phyloP scores from a whole-genome alignment of 345 rosid species.

The Eucalyptus sp. region DNA sequence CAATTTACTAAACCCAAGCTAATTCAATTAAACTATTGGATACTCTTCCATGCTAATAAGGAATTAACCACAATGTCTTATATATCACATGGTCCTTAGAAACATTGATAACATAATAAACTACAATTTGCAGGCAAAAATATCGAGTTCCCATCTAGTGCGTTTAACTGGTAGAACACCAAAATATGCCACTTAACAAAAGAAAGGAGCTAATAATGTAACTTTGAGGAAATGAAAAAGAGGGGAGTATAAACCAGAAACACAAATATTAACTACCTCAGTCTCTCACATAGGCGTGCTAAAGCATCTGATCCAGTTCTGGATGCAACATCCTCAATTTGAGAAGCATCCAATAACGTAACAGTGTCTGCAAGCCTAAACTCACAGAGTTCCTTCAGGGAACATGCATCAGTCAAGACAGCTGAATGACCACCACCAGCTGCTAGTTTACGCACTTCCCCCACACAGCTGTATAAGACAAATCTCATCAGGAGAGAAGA shows the following conservation, averaged over 20 bases:
- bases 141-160: neutral
- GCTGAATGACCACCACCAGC: constrained; percentile 99
- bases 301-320: constrained; percentile 82
- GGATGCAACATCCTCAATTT: constrained; percentile 72
- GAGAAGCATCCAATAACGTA: constrained; percentile 57
- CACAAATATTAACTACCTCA: constrained; percentile 32
- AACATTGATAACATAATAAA: neutral
- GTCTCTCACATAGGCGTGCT: constrained; percentile 88
- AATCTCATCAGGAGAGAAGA: neutral
- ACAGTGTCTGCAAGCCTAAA: constrained; percentile 75
- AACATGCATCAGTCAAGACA: constrained; percentile 89
- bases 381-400: constrained; percentile 87
- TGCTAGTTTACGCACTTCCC: constrained; percentile 84
- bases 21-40: neutral
- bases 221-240: neutral
- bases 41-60: neutral
- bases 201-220: neutral
- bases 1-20: neutral
- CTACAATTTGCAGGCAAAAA: neutral
- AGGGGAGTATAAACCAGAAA: neutral
- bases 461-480: constrained; percentile 61
- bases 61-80: neutral
- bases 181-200: neutral
- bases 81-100: neutral
- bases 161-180: neutral